phyloP scores from a whole-genome alignment of 202 grass and related monocot species.

The Miscanthus sacchariflorus region DNA sequence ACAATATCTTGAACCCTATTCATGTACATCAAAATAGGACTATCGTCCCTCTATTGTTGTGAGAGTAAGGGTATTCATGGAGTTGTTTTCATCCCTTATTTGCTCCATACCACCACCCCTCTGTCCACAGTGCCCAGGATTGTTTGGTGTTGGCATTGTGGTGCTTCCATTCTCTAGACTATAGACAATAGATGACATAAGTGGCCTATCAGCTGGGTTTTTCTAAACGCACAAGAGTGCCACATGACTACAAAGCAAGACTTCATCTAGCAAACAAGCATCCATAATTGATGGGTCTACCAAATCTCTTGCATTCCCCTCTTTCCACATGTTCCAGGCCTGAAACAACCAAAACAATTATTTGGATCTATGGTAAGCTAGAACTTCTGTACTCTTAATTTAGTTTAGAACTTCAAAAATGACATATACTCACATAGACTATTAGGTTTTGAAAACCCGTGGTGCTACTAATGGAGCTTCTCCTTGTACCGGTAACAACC shows the following conservation, averaged over 20 bases:
- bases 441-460: slow-evolving; percentile 33
- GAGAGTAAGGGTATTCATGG: neutral
- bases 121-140: neutral
- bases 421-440: slow-evolving; percentile 34
- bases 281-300: slow-evolving; percentile 22
- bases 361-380: neutral
- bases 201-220: slow-evolving; percentile 29
- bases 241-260: slow-evolving; percentile 38
- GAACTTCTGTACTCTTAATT: too few relatives aligned
- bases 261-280: slow-evolving; percentile 20
- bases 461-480: neutral
- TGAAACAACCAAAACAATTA: slow-evolving; percentile 3
- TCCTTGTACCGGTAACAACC: slow-evolving; percentile 34
- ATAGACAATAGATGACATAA: slow-evolving; percentile 38
- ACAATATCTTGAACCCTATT: neutral
- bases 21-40: neutral
- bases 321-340: slow-evolving; percentile 36
- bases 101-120: neutral
- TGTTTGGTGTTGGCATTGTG: neutral
- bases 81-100: slow-evolving; percentile 27
- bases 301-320: slow-evolving; percentile 3
- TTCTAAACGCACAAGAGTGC: slow-evolving; percentile 45
- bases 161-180: slow-evolving; percentile 33
- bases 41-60: slow-evolving; percentile 29
- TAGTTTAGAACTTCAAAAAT: neutral